phyloP scores from a whole-genome alignment of 495 filamentous ascomycete species.

The Saxophila tyrrhenica region DNA sequence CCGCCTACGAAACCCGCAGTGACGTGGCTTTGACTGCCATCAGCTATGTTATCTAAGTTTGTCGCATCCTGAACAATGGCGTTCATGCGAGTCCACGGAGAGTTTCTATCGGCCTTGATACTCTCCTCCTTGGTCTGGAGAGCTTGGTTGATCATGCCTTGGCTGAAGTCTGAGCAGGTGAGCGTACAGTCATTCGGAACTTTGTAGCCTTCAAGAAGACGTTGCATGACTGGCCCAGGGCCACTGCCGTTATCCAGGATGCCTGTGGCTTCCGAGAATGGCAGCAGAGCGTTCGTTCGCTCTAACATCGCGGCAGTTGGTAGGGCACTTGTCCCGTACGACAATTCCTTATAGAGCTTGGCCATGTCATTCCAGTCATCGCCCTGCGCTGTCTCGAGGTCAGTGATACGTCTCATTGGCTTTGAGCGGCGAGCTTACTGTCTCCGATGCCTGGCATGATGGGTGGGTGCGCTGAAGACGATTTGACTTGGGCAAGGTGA shows the following conservation, averaged over 20 bases:
- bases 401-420: too few relatives aligned
- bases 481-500: too few relatives aligned
- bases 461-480: too few relatives aligned
- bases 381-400: not conserved
- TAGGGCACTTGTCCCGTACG: not conserved
- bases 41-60: slow-evolving; percentile 7
- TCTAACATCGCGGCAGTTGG: slow-evolving; percentile 13
- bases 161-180: slow-evolving; percentile 17
- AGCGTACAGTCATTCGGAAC: slow-evolving; percentile 7
- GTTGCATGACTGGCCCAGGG: slow-evolving; percentile 12
- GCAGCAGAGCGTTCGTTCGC: slow-evolving; percentile 6
- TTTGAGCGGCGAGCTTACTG: too few relatives aligned
- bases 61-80: slow-evolving; percentile 6
- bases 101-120: slow-evolving; percentile 4
- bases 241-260: slow-evolving; percentile 20
- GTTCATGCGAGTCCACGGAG: slow-evolving; percentile 9
- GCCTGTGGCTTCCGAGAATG: slow-evolving; percentile 8
- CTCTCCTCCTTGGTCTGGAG: slow-evolving; percentile 3
- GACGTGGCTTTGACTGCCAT: slow-evolving; percentile 12
- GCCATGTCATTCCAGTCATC: slow-evolving; percentile 16
- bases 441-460: not conserved
- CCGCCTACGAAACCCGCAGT: slow-evolving; percentile 9
- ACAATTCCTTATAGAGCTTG: slow-evolving; percentile 1
- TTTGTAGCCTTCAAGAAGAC: slow-evolving; percentile 7
- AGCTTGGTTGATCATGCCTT: slow-evolving; percentile 15